Base-by-base conservation (phyloP, 306 rosid genomes). In the Trichosanthes truncata region DNA sequence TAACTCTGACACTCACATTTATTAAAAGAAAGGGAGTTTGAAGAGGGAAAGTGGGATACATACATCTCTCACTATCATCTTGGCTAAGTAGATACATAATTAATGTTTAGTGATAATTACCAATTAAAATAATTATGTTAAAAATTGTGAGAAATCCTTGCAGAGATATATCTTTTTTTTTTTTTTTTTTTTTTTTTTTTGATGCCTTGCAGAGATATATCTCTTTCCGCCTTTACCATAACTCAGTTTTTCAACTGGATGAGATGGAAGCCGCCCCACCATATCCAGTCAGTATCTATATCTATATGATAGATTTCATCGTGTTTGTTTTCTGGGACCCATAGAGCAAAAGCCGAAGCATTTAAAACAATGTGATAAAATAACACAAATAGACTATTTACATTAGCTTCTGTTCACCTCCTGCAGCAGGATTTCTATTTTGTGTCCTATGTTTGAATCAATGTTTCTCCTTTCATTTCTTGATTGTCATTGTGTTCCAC, bases 361-460 rank as follows among this genome's bases (percentile, higher is more conserved):
- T 74, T 71, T 48, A 5, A 74, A 52, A 51, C 63, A 74, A 74
- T 51, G 8, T n/a, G 18, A 49, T 74, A 33, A 17, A 20, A 4
- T 33, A 29, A 20, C 25, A 31, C 46, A 31, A 31, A 17, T 74
- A 31, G 31, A 74, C 62, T 74, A 33, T 74, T 74, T 74, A 74
- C 78, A 52, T 74, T 49, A n/a, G 78, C 78, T 69, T 41, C 36
- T 69, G 53, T 69, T 69, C 76, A 23, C 36, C 76, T 12, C 55
- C 55, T 12, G 76, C 55, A 43, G 38, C 18, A 23, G 76, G 26
- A 12, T 23, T 71, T 71, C 38, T 74, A 74, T 29, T 48, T 21
- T 11, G 78, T 73, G 78, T 26, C 25, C 25, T 48, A 5, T 48
- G 40, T 38, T 17, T 33, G 49, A 7, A 8, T 8, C 77, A 72